Evolutionary conservation across 1,284 basidiomycete species (phyloP), one percentile per base, ranked within the genome.

Genomic region (Marasmius sp.): DNA sequence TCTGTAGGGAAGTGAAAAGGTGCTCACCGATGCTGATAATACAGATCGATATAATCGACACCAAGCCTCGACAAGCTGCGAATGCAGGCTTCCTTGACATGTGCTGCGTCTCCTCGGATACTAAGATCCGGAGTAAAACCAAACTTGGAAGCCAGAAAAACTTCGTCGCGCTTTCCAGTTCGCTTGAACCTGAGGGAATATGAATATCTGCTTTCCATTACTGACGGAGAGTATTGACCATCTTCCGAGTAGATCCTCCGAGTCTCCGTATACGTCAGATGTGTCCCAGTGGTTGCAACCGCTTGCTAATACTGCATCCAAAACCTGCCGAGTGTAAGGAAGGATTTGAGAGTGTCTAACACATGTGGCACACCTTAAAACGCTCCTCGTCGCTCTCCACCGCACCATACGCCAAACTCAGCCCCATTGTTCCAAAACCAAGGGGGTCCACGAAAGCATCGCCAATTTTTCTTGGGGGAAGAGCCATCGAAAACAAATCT

Each of bases 91-190:
- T 52, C 58, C 18, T 60, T 60, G 4, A 66, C 61, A 41, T 55
- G 62, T 39, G 49, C 76, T 7, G 78, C 75, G 20, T 71, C 70
- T 1, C 75, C 74, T 38, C 70, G 37, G 70, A 62, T 16, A 53
- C 45, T n/a, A 59, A 33, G 20, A 64, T 56, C 9, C 5, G 27
- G 27, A 27, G 27, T 27, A 5, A 79, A 64, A 0, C 81, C 83
- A 64, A 84, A 85, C 68, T 88, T 88, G 51, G 77, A 80, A 4
- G 79, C 77, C 2, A 84, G 68, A 69, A 83, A 84, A 34, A 84
- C 78, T 51, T 81, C 67, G 49, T 72, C 66, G 39, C 79, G 73
- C 54, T 80, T 81, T 39, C 79, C 79, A 0, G 79, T 79, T 16
- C 71, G 70, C 63, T 78, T 76, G 66, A 81, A 77, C 79, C 77